Base-by-base conservation (phyloP, 176 grass and related monocot species). In the Secale cereale region DNA sequence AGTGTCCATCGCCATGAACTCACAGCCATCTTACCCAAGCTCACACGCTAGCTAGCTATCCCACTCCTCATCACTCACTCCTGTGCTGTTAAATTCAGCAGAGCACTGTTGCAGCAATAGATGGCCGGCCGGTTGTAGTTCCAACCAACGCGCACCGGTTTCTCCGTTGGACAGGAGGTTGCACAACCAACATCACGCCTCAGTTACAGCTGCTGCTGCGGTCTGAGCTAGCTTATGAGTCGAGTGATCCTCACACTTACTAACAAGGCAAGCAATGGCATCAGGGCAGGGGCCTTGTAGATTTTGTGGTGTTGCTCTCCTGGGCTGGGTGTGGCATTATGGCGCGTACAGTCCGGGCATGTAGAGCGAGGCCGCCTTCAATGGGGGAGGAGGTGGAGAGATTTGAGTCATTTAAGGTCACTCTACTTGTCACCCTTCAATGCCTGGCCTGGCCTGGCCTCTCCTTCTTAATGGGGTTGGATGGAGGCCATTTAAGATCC, bases 391-490 rank as follows among this genome's bases (percentile, higher is more conserved):
- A 82, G 91, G 88, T 85, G 89, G 94, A 90, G 83, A 68, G 87
- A 93, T 94, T 92, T 95, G 87, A 80, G 81, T 90, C 95, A 98
- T 93, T 95, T 95, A 95, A 92, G 85, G 85, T 89, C 87, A 83
- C 86, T 95, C 91, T 88, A 90, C 95, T 92, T 85, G 86, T 88
- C 89, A 95, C 81, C 78, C 81, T 93, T 92, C 67, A 95, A 94
- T 94, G 95, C 89, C 43, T 59, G 63, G 16, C 48, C 48, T 63
- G 74, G 88, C 87, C 93, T 89, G 86, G 78, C 88, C 93, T 91
- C 86, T 81, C 81, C 76, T 93, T 87, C 76, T 93, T 88, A 92
- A 93, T 93, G 91, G 82, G 78, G 91, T 95, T 95, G 71, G 91
- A 95, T 95, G 91, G 93, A 91, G 54, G 68, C 85, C 73, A 95